Base-by-base conservation (phyloP, 352 stramenopile species). In the Globisporangium parvum region DNA sequence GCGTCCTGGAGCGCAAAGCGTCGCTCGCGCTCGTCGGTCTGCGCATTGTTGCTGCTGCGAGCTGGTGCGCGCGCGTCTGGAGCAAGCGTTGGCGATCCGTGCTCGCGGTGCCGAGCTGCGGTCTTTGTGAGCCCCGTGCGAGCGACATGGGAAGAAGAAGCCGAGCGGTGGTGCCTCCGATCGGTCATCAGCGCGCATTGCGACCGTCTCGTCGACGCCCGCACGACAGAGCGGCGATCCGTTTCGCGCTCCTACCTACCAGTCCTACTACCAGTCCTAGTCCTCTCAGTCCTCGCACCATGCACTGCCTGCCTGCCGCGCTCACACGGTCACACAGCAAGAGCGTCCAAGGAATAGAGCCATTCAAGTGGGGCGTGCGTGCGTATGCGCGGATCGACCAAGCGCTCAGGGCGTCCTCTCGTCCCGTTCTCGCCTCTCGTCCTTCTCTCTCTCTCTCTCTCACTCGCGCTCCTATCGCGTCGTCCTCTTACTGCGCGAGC, bases 401-500 rank as follows among this genome's bases (percentile, higher is more conserved):
- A 31, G 26, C 1, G 26, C 10, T 10, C 31, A 37, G 31, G 31
- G 15, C 35, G 37, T 60, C 50, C 20, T n/a, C n/a, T n/a, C n/a
- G n/a, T n/a, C n/a, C n/a, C n/a, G n/a, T n/a, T n/a, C n/a, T n/a
- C n/a, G n/a, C n/a, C n/a, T n/a, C n/a, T 37, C 15, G 20, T 48
- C 39, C 20, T 45, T 47, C 53, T 40, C 44, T 45, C 15, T 44
- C 17, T 1, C 44, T 15, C n/a, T n/a, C n/a, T n/a, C n/a, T n/a
- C n/a, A n/a, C n/a, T n/a, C n/a, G n/a, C n/a, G n/a, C n/a, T 37
- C n/a, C 33, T 8, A 21, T 21, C 24, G 15, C 17, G 24, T 10
- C 14, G 21, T 8, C 21, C 40, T 40, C 51, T 87, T 85, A 90
- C 72, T 92, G 80, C 40, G 75, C 80, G 51, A 94, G 73, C 73